Percentiles rank a stretch among this genome's conserved stretches.
These are phyloP conservation scores for Cryphonectria parasitica DNA, from an alignment of 2,329 filamentous ascomycete genomes.

Conservation along the genomic window DNA sequence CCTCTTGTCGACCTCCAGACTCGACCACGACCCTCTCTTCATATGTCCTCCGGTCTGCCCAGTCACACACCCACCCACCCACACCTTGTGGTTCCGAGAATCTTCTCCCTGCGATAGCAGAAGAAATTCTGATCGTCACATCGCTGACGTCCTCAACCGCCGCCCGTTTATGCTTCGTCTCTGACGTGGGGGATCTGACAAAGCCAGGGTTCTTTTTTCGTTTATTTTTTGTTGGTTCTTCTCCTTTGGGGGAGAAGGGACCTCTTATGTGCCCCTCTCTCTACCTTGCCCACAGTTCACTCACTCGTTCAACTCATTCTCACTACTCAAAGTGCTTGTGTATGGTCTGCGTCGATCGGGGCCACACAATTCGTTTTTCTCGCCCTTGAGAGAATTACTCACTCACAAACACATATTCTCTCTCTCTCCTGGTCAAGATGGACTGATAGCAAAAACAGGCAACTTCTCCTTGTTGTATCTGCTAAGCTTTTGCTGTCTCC, in stretches of 20 bases:
- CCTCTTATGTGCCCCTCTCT: neutral
- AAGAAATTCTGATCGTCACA: slow-evolving; percentile 29
- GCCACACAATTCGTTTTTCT: neutral
- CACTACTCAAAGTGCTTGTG: neutral
- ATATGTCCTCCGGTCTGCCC: neutral
- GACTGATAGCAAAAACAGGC: slow-evolving; percentile 18
- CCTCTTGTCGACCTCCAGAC: neutral
- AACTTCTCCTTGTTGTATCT: slow-evolving; percentile 7
- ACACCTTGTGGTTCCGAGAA: slow-evolving; percentile 10
- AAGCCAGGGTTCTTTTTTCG: slow-evolving; percentile 5
- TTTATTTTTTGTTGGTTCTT: neutral
- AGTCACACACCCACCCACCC: neutral
- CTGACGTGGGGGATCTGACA: slow-evolving; percentile 9
- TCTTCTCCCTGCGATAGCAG: slow-evolving; percentile 11
- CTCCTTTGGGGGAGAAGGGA: neutral
- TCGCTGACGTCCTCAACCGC: slow-evolving; percentile 6
- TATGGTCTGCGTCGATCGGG: slow-evolving; percentile 7
- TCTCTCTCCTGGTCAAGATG: slow-evolving; percentile 16
- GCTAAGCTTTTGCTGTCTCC: slow-evolving; percentile 17
- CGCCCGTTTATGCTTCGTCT: slow-evolving; percentile 16
- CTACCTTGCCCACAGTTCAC: neutral
- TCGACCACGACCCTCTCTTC: neutral
- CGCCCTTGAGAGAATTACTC: neutral
- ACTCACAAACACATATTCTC: neutral
- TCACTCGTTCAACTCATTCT: neutral